phyloP scores from a whole-genome alignment of 176 grass and related monocot species.

The Canna indica region DNA sequence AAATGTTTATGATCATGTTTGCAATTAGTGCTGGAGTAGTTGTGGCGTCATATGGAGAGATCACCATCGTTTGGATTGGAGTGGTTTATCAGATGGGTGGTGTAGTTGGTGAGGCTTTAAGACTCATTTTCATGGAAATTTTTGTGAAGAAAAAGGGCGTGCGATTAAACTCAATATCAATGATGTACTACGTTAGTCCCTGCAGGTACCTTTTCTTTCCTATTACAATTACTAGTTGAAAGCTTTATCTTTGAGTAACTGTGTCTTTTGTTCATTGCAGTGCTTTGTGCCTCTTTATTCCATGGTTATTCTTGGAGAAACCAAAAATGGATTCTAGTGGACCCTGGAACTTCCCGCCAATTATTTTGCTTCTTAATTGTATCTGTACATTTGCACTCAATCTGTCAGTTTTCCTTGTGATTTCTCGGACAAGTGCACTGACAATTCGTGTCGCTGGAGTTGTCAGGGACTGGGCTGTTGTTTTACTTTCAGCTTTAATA shows the following conservation, averaged over 20 bases:
- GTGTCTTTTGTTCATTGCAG: slow-evolving; percentile 31
- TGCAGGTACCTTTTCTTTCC: slow-evolving; percentile 54
- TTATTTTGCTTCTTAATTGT: slow-evolving; percentile 87
- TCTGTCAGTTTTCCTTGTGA: slow-evolving; percentile 94
- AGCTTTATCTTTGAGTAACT: neutral
- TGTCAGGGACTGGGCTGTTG: slow-evolving; percentile 91
- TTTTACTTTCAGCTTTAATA: slow-evolving; percentile 80
- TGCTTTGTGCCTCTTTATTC: slow-evolving; percentile 89
- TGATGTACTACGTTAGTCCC: slow-evolving; percentile 98
- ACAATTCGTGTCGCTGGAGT: slow-evolving; percentile 94
- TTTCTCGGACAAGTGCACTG: slow-evolving; percentile 87
- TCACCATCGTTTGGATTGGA: slow-evolving; percentile 84
- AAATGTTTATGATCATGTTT: slow-evolving; percentile 95
- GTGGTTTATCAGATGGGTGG: slow-evolving; percentile 99
- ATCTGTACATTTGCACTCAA: slow-evolving; percentile 91
- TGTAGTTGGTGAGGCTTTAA: slow-evolving; percentile 76
- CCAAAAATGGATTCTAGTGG: slow-evolving; percentile 88
- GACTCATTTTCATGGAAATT: slow-evolving; percentile 95
- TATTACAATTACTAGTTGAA: slow-evolving; percentile 9
- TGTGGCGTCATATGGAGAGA: slow-evolving; percentile 92
- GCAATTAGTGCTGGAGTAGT: slow-evolving; percentile 81
- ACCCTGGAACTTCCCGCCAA: slow-evolving; percentile 80
- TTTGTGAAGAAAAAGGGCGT: slow-evolving; percentile 99
- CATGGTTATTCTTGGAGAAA: slow-evolving; percentile 97
- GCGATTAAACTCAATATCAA: slow-evolving; percentile 81